Percentiles rank a stretch among this genome's conserved stretches.
Conservation (phyloP, 306 rosid species). For the Oxytropis ochrocephala region DNA sequence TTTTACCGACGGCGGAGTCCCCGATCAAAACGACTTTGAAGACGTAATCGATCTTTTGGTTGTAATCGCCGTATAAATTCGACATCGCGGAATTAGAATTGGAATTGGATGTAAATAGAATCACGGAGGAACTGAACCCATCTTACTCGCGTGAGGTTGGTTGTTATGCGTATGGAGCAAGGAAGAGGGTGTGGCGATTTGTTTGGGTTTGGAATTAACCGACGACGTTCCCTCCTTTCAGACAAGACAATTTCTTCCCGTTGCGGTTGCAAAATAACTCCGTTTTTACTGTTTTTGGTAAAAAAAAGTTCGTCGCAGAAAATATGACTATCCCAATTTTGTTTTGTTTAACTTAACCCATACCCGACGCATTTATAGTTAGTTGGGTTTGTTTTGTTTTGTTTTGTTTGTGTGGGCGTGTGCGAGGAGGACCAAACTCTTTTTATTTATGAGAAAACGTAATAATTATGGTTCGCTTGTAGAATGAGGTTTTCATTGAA, state of each 20-base stretch:
- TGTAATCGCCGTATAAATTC: constrained; percentile 29
- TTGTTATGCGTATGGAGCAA: background rate
- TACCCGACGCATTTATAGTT: too few relatives aligned
- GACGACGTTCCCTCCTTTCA: background rate
- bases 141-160: background rate
- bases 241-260: background rate
- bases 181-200: background rate
- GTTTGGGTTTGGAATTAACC: background rate
- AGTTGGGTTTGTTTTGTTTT: too few relatives aligned
- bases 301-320: too few relatives aligned
- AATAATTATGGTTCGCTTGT: too few relatives aligned
- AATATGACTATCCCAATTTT: too few relatives aligned
- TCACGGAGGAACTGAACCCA: background rate
- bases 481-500: too few relatives aligned
- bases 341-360: too few relatives aligned
- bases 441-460: too few relatives aligned
- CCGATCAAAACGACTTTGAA: constrained; percentile 80
- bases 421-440: too few relatives aligned
- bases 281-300: too few relatives aligned
- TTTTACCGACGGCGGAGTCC: constrained; percentile 81
- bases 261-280: too few relatives aligned
- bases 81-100: constrained; percentile 22
- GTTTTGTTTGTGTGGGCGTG: too few relatives aligned
- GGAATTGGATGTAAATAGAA: background rate
- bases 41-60: constrained; percentile 75